Conservation (phyloP, 768 basidiomycete genomes). For the Lactifluus echinatus region DNA sequence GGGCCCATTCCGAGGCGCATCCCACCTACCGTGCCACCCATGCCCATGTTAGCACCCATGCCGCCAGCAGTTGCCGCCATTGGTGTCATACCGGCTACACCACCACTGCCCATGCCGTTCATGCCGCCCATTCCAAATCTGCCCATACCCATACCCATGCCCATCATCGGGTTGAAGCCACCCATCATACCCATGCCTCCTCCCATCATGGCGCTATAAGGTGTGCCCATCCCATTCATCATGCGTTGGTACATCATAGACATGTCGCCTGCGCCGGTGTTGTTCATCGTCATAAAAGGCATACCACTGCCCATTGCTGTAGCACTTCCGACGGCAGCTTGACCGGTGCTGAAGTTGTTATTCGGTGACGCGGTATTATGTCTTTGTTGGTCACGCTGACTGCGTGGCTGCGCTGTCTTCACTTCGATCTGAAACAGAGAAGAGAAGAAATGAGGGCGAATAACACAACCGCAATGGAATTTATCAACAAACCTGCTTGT, state of each 20-base stretch:
- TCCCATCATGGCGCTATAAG: slow-evolving; percentile 28
- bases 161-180: slow-evolving; percentile 22
- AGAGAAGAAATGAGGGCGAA: background rate
- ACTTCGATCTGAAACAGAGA: slow-evolving; percentile 72
- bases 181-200: slow-evolving; percentile 27
- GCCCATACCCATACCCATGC: slow-evolving; percentile 33
- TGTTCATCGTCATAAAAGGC: slow-evolving; percentile 33
- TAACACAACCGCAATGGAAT: background rate
- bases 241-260: slow-evolving; percentile 79
- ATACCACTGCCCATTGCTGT: slow-evolving; percentile 30
- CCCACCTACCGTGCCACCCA: slow-evolving; percentile 26
- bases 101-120: slow-evolving; percentile 41
- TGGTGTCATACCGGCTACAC: slow-evolving; percentile 43
- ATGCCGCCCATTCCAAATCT: slow-evolving; percentile 23
- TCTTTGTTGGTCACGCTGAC: slow-evolving; percentile 61
- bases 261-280: slow-evolving; percentile 22
- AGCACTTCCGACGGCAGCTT: slow-evolving; percentile 22
- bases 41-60: slow-evolving; percentile 28
- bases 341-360: slow-evolving; percentile 22
- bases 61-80: slow-evolving; percentile 4
- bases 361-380: slow-evolving; percentile 1
- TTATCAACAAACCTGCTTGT: slow-evolving; percentile 65
- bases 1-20: slow-evolving; percentile 27
- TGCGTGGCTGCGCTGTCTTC: slow-evolving; percentile 89
- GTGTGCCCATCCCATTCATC: slow-evolving; percentile 74